Evolutionary conservation across 805 yeast species (phyloP), one percentile per base, ranked within the genome.

Genomic region (Candida mattraensis): DNA sequence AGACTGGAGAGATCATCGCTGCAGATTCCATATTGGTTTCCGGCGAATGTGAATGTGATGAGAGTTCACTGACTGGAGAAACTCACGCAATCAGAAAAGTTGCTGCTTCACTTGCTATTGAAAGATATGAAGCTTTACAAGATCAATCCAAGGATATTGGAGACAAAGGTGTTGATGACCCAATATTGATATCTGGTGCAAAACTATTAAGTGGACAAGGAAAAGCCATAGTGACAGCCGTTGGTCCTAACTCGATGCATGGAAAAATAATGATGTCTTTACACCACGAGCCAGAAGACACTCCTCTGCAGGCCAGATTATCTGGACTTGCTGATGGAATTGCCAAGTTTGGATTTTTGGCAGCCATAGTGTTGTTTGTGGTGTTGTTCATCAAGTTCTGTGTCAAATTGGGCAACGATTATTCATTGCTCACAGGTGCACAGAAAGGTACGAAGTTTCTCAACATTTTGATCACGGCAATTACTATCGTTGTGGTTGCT

Each of bases 1-100:
- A 88, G 59, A 94, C 98, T 2, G 99, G 99, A 44, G 99, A 93
- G 53, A 79, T 93, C 37, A 67, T 91, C 2, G 95, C 98, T 0
- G 93, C 91, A 1, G 99, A 93, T 61, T 79, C 86, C 20, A 66
- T 93, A 4, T 59, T 91, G 41, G 66, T 88, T 8, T 58, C 66
- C 7, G 96, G 97, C 5, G 75, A 72, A 28, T 73, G 93, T 42
- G 91, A 87, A 49, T 83, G 91, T 58, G 99, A 93, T 58, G 99
- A 93, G 65, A 78, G 89, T 24, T 79, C 95, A 0, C 74, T 91
- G 22, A 91, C 98, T 3, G 99, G 99, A 50, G 99, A 93, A 64
- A 80, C 95, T 1, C 78, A 84, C 36, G 83, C 95, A 2, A 75
- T 93, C 43, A 74, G 69, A 41, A 93, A 93, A 58, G 45, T 63